phyloP scores from a whole-genome alignment of 345 rosid species.

The Eucalyptus caleyi region DNA sequence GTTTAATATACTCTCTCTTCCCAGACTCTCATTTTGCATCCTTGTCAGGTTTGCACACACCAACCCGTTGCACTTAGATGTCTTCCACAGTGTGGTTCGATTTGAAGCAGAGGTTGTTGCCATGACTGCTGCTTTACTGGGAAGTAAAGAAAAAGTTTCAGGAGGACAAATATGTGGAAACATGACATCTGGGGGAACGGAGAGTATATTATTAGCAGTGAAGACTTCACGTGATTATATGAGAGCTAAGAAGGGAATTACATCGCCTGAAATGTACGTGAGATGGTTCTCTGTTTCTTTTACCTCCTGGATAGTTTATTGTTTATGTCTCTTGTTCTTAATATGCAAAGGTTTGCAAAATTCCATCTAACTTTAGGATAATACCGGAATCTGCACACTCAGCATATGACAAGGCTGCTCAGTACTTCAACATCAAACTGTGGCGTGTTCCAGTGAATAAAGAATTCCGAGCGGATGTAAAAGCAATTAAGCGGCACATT shows the following conservation, averaged over 20 bases:
- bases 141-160: constrained; percentile 57
- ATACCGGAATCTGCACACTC: constrained; percentile 95
- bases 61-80: constrained; percentile 84
- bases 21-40: neutral
- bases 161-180: constrained; percentile 92
- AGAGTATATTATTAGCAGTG: constrained; percentile 86
- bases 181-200: constrained; percentile 99
- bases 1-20: neutral
- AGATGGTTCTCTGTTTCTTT: neutral
- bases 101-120: constrained; percentile 97
- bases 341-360: neutral
- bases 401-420: constrained; percentile 96
- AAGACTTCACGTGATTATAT: constrained; percentile 94
- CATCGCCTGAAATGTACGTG: constrained; percentile 72
- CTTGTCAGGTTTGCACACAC: constrained; percentile 90
- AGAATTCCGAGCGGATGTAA: constrained; percentile 79
- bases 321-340: neutral
- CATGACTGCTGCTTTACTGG: constrained; percentile 86
- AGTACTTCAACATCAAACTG: constrained; percentile 87
- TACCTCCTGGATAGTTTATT: neutral
- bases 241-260: constrained; percentile 79
- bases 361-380: constrained; percentile 41
- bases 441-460: constrained; percentile 83
- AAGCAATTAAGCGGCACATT: constrained; percentile 47
- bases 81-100: constrained; percentile 71